These are phyloP conservation scores for Hibiscus trionum DNA, from an alignment of 345 rosid genomes.

Conservation along the genomic window DNA sequence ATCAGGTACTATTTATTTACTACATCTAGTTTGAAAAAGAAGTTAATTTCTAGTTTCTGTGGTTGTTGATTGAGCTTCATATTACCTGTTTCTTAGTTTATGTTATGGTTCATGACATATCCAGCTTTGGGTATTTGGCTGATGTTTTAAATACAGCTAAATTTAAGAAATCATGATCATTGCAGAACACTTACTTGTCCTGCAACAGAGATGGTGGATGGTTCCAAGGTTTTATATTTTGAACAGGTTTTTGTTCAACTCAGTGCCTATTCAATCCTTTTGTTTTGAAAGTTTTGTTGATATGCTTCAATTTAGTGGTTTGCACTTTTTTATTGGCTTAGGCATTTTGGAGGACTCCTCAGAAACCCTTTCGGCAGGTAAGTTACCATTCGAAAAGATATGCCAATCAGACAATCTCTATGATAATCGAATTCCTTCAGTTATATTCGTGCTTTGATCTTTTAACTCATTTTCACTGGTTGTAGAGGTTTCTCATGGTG, in stretches of 20 bases:
- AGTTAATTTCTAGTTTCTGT: neutral
- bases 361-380: slow-evolving; percentile 92
- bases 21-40: neutral
- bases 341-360: slow-evolving; percentile 93
- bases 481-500: slow-evolving; percentile 81
- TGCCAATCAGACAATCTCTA: neutral
- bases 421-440: neutral
- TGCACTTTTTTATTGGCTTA: slow-evolving; percentile 6
- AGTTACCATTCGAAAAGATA: neutral
- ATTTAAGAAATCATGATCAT: slow-evolving; percentile 4
- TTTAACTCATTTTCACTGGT: neutral
- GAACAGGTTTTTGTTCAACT: slow-evolving; percentile 50
- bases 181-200: slow-evolving; percentile 74
- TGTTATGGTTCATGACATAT: neutral
- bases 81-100: neutral
- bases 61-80: neutral
- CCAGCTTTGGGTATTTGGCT: neutral
- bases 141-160: neutral
- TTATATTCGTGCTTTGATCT: neutral
- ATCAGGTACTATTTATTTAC: slow-evolving; percentile 43
- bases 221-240: slow-evolving; percentile 65
- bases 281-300: neutral
- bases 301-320: neutral
- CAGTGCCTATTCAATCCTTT: neutral
- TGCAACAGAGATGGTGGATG: slow-evolving; percentile 89